Percentiles rank a stretch among this genome's conserved stretches.
phyloP scores from a whole-genome alignment of 179 eudicot species.

The Spinacia oleracea region DNA sequence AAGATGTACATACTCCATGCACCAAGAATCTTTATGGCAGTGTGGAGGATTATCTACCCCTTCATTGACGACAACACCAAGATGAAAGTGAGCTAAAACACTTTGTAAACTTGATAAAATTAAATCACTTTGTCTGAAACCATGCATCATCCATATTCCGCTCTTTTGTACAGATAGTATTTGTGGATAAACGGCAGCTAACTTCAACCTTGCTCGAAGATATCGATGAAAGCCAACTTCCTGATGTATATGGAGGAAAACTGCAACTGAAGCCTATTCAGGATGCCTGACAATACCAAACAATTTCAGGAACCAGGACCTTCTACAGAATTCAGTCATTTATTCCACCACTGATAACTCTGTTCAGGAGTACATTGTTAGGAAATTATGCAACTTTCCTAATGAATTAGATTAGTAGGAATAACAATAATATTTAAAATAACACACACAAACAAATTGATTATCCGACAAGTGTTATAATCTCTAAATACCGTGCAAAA shows the following conservation, averaged over 20 bases:
- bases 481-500: too few relatives aligned
- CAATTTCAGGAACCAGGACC: neutral
- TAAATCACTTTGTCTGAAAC: too few relatives aligned
- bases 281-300: conserved; percentile 11
- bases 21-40: conserved; percentile 57
- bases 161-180: conserved; percentile 41
- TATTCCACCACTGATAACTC: too few relatives aligned
- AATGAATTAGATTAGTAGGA: too few relatives aligned
- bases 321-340: too few relatives aligned
- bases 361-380: too few relatives aligned
- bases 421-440: too few relatives aligned
- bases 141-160: neutral
- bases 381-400: too few relatives aligned
- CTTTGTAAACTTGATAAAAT: too few relatives aligned
- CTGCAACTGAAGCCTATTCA: conserved; percentile 54
- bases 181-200: conserved; percentile 58
- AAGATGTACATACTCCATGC: conserved; percentile 50
- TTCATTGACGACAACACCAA: conserved; percentile 63
- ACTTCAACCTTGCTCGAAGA: conserved; percentile 54
- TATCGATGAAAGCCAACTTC: conserved; percentile 76
- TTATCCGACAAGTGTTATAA: too few relatives aligned
- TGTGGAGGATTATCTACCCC: conserved; percentile 65
- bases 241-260: conserved; percentile 73
- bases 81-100: conserved; percentile 62
- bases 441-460: too few relatives aligned